A percentile compares a stretch with the other conserved stretches of the same genome.
Conservation (phyloP, 495 filamentous ascomycete species). For the Viridothelium virens region DNA sequence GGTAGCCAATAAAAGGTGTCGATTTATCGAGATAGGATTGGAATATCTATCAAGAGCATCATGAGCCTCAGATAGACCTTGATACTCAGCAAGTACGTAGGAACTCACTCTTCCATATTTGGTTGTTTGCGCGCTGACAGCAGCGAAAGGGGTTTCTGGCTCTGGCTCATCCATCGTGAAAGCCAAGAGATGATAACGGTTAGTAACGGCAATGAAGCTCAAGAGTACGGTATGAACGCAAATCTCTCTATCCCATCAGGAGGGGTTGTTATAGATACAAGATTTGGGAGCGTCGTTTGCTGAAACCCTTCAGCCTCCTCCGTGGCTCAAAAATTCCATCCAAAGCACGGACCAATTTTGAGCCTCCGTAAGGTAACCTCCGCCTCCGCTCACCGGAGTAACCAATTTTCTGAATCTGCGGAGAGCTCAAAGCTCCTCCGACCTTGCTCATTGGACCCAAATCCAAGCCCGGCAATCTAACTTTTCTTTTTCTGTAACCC, state of each 20-base stretch:
- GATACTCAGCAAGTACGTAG: background rate
- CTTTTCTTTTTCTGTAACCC: background rate
- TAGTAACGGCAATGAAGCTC: background rate
- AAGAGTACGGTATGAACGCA: background rate
- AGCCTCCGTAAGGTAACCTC: no score
- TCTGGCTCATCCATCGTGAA: slow-evolving; percentile 65
- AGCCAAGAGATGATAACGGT: background rate
- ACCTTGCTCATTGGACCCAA: background rate
- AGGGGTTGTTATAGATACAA: background rate
- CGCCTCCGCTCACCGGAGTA: no score
- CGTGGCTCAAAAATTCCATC: background rate
- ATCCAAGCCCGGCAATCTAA: background rate
- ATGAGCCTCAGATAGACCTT: background rate
- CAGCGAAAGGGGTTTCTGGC: slow-evolving; percentile 76
- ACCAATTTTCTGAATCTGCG: no score
- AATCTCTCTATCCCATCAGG: background rate
- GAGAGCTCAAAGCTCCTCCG: background rate
- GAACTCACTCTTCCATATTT: slow-evolving; percentile 55
- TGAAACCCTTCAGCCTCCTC: background rate
- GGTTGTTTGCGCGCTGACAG: slow-evolving; percentile 76
- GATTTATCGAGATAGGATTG: slow-evolving; percentile 90
- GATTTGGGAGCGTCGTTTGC: background rate
- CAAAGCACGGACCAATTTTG: background rate
- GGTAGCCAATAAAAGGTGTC: slow-evolving; percentile 76
- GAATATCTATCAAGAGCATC: slow-evolving; percentile 58